These are phyloP conservation scores for Passiflora organensis DNA, from an alignment of 345 rosid genomes.

Conservation along the genomic window DNA sequence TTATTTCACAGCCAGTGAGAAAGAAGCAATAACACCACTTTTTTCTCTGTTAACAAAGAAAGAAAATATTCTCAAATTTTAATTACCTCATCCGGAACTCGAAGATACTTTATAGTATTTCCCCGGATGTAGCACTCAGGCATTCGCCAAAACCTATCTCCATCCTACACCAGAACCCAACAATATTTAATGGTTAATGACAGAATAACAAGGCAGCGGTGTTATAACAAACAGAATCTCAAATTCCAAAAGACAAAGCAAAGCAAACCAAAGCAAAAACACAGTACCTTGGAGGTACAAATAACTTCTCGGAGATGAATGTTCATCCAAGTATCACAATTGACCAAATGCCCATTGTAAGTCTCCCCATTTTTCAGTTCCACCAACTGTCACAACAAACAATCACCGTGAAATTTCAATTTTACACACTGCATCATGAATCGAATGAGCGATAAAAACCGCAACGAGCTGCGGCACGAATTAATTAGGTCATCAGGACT, in stretches of 20 bases:
- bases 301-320: constrained; percentile 98
- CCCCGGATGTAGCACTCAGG: constrained; percentile 99
- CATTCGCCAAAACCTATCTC: constrained; percentile 99
- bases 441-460: background rate
- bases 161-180: constrained; percentile 52
- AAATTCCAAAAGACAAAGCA: background rate
- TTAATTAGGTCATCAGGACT: background rate
- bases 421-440: constrained; percentile 11
- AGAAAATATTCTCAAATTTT: background rate
- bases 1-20: too few relatives aligned
- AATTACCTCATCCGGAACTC: constrained; percentile 96
- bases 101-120: constrained; percentile 93
- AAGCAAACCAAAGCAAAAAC: background rate
- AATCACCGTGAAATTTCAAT: constrained; percentile 24
- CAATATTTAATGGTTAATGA: background rate
- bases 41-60: background rate
- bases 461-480: background rate
- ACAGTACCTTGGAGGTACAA: constrained; percentile 82
- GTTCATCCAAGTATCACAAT: constrained; percentile 99
- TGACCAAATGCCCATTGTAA: constrained; percentile 92
- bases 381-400: constrained; percentile 54
- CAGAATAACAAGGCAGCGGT: background rate
- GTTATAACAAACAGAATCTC: background rate
- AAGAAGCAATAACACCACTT: too few relatives aligned
- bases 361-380: constrained; percentile 98